These are phyloP conservation scores for Asclepias syriaca DNA, from an alignment of 257 asterid genomes.

Conservation along the genomic window DNA sequence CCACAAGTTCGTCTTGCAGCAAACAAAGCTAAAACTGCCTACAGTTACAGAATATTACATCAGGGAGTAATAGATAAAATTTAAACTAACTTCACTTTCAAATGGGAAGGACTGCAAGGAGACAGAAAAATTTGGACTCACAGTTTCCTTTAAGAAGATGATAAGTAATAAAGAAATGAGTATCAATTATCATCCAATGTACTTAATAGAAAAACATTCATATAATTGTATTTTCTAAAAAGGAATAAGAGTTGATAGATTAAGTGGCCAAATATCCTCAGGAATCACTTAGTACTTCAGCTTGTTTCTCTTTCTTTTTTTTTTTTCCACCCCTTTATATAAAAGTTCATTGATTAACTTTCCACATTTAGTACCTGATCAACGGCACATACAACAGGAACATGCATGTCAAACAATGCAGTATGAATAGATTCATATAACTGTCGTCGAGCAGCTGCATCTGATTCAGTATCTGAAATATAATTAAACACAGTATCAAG, in stretches of 20 bases:
- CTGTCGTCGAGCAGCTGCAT: constrained; percentile 69
- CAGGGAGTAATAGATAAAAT: not conserved
- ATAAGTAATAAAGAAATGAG: not conserved
- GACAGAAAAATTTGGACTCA: not conserved
- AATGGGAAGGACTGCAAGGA: not conserved
- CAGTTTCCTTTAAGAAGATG: not conserved
- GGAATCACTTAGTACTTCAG: not conserved
- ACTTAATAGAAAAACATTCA: not conserved
- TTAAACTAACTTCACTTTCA: not conserved
- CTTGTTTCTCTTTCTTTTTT: not conserved
- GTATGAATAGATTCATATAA: constrained; percentile 68
- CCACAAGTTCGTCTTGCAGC: constrained; percentile 89
- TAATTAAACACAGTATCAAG: constrained; percentile 3
- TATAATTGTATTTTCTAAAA: not conserved
- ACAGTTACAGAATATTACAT: constrained; percentile 10
- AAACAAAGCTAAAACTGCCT: constrained; percentile 92
- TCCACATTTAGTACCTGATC: constrained; percentile 55
- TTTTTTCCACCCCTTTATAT: not conserved
- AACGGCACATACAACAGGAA: constrained; percentile 95
- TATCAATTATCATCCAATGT: not conserved
- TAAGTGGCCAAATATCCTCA: not conserved
- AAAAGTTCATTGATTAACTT: not conserved
- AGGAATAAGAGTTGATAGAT: not conserved
- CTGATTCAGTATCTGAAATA: constrained; percentile 67
- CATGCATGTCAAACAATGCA: constrained; percentile 86